phyloP scores from a whole-genome alignment of 2,329 filamentous ascomycete species.

The Septoria linicola region DNA sequence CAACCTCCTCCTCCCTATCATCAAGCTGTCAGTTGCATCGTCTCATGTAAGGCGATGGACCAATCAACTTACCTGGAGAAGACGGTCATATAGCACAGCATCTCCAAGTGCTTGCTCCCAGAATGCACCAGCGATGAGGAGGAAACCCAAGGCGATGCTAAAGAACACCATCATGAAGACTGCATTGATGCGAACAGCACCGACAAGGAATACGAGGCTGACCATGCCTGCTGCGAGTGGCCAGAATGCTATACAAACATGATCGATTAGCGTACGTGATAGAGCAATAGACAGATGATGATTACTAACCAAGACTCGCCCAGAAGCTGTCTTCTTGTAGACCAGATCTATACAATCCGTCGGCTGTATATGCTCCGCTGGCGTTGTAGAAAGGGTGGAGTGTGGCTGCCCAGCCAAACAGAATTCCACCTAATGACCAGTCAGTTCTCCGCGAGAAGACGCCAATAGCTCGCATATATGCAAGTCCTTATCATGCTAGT shows the following conservation, averaged over 20 bases:
- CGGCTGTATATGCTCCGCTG: slow-evolving; percentile 15
- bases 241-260: slow-evolving; percentile 11
- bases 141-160: slow-evolving; percentile 16
- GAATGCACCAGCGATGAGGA: slow-evolving; percentile 13
- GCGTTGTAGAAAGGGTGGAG: slow-evolving; percentile 22
- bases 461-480: no score
- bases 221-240: slow-evolving; percentile 15
- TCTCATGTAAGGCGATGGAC: no score
- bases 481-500: neutral
- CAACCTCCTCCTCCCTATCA: slow-evolving; percentile 15
- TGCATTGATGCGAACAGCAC: slow-evolving; percentile 14
- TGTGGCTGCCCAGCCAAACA: slow-evolving; percentile 20
- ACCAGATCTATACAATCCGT: slow-evolving; percentile 11
- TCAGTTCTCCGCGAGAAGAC: neutral
- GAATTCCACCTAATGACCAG: slow-evolving; percentile 9
- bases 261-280: neutral
- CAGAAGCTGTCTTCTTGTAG: slow-evolving; percentile 11
- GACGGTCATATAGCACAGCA: slow-evolving; percentile 7
- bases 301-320: slow-evolving; percentile 13
- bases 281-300: neutral
- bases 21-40: no score
- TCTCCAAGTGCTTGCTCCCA: slow-evolving; percentile 17
- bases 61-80: slow-evolving; percentile 28
- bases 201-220: slow-evolving; percentile 20
- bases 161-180: slow-evolving; percentile 22